Percentiles rank a stretch among this genome's conserved stretches.
phyloP scores from a whole-genome alignment of 1,139 yeast species.

The Saccharomycopsis phalli region DNA sequence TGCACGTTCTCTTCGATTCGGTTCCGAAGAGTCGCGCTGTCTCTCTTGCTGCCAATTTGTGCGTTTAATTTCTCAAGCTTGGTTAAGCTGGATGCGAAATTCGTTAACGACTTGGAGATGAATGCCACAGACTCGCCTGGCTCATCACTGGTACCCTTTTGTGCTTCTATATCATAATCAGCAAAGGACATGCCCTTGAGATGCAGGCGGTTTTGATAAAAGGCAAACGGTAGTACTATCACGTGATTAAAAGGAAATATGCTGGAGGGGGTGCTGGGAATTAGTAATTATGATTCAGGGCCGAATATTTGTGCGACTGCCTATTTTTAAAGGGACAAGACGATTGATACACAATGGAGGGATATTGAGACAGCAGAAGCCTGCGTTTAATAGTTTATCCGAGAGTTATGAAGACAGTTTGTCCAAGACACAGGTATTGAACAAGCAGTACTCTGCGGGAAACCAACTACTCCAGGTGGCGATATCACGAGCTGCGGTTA shows the following conservation, averaged over 20 bases:
- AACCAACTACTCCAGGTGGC: constrained; percentile 26
- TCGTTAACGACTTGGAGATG: constrained; percentile 27
- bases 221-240: too few species aligned
- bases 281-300: too few species aligned
- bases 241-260: too few species aligned
- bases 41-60: constrained; percentile 50
- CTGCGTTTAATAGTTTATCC: background rate
- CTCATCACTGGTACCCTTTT: background rate
- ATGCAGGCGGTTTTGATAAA: too few species aligned
- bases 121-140: constrained; percentile 4
- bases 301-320: too few species aligned
- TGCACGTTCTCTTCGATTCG: constrained; percentile 30
- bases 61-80: constrained; percentile 41
- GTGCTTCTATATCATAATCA: constrained; percentile 19
- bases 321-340: too few species aligned
- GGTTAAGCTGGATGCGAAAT: constrained; percentile 41
- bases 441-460: constrained; percentile 7
- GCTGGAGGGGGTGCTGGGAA: too few species aligned
- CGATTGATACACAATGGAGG: too few species aligned
- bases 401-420: background rate
- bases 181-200: constrained; percentile 19
- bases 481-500: constrained; percentile 39
- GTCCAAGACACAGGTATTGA: constrained; percentile 10
- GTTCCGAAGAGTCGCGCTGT: constrained; percentile 34
- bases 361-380: too few species aligned